A percentile compares a stretch with the other conserved stretches of the same genome.
Conservation (phyloP, 208 protist species). For the Acanthamoeba rhysodes region DNA sequence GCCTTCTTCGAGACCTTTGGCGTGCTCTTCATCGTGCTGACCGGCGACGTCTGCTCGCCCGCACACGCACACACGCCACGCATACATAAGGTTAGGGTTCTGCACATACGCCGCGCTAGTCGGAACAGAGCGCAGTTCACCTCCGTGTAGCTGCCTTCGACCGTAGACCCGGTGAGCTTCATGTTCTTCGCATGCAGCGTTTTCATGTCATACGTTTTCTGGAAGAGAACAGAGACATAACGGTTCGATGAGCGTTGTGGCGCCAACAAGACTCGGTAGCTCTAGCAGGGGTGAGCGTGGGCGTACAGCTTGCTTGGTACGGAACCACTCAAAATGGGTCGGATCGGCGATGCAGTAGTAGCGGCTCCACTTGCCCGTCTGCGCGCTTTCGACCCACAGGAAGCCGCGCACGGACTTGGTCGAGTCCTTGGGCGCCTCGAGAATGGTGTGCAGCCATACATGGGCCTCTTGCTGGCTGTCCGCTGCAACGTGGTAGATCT, state of each 20-base stretch:
- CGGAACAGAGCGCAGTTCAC: background rate
- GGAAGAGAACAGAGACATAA: background rate
- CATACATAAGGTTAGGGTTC: background rate
- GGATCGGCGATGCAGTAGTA: slow-evolving; percentile 57
- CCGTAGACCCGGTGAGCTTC: slow-evolving; percentile 21
- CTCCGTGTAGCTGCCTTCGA: slow-evolving; percentile 20
- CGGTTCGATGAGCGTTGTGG: background rate
- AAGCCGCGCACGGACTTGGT: slow-evolving; percentile 62
- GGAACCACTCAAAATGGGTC: slow-evolving; percentile 70
- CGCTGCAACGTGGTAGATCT: slow-evolving; percentile 41
- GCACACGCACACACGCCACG: background rate
- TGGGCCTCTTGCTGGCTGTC: slow-evolving; percentile 50
- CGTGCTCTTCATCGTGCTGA: slow-evolving; percentile 38
- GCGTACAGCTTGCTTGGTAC: slow-evolving; percentile 15
- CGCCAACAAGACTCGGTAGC: background rate
- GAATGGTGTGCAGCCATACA: slow-evolving; percentile 55
- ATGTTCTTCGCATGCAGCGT: slow-evolving; percentile 57
- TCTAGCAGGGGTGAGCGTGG: background rate
- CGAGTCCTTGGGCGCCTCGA: slow-evolving; percentile 57
- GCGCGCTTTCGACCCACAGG: slow-evolving; percentile 67
- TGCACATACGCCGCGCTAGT: too few relatives aligned
- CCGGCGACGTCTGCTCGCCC: background rate
- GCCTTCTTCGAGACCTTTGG: slow-evolving; percentile 62
- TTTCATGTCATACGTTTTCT: slow-evolving; percentile 51
- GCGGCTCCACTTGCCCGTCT: slow-evolving; percentile 36